Base-by-base conservation (phyloP, 306 rosid genomes). In the Castanea mollissima region DNA sequence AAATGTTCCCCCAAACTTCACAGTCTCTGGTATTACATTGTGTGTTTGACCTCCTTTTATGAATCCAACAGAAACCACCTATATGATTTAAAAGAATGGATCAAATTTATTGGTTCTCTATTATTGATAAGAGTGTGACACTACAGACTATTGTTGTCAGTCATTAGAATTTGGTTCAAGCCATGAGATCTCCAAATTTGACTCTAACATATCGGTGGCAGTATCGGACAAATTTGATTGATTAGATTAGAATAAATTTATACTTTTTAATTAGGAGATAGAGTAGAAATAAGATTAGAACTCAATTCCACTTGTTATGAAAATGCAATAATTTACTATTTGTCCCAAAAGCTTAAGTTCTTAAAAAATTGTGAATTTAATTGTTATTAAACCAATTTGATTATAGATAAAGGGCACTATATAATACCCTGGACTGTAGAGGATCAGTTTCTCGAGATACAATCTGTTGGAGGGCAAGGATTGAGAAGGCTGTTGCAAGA, bases 381-480 rank as follows among this genome's bases (percentile, higher is more conserved):
- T 41, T 41, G 46, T 41, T 8, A 41, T 41, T 41, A 11, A 7
- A 41, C 46, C 46, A 41, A 7, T 70, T 55, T 46, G 13, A 25
- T 14, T 35, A 4, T 5, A 55, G 16, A 44, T 35, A 23, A 20
- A 18, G 64, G 69, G 65, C 46, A 41, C 60, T 5, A 13, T 14
- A 70, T 12, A 49, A 62, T 87, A 87, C 90, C 16, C 80, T 69
- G 8, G 82, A 69, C 59, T 87, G 84, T 5, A 84, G 87, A 68
- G 90, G 87, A 82, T 87, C 52, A 2, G 68, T 83, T 34, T 86
- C 87, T 15, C 87, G 79, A 44, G 87, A 86, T 21, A 86, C 82
- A 44, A 83, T 83, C 77, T 87, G 87, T 67, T 84, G 87, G n/a
- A 83, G 87, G 20, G 90, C 83, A 63, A 83, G 55, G 56, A 87